Evolutionary conservation across 1,284 basidiomycete species (phyloP), one percentile per base, ranked within the genome.

Genomic region (Spongiforma sp.): DNA sequence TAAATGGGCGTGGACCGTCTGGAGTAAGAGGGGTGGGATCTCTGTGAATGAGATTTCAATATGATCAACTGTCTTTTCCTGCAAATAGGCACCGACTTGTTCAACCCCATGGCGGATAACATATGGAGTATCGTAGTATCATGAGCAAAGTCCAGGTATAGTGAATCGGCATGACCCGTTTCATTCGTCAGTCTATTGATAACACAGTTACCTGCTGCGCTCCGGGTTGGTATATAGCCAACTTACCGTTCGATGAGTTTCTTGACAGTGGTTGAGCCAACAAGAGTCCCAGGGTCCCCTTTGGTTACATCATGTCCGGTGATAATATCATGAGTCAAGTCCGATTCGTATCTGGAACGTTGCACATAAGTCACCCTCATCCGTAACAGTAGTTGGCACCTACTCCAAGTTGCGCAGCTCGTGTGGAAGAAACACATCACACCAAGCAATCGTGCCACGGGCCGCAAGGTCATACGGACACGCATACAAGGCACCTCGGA

Each of bases 141-240:
- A 65, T 85, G 84, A 21, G 56, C 57, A 67, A 85, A 85, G 65
- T 85, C 83, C 37, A 85, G 75, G 70, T 80, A 78, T 19, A 82
- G 69, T 34, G 73, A 59, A 52, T 76, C 65, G n/a, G 78, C 77
- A 60, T 71, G 63, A 28, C 66, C 72, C 1, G 77, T 78, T 14
- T 70, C 57, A 66, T 81, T 79, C 34, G 78, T 76, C 59, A 83
- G 77, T 14, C 81, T 82, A n/a, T 50, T 34, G 8, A n/a, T n/a
- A 5, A 19, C 8, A 17, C 21, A 1, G 41, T 33, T 32, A 54
- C 39, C 24, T 26, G 14, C 5, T 12, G 10, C 36, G 11, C 39
- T 59, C 21, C 12, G 7, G 36, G 21, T 11, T 39, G 11, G 10
- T 19, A 28, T 28, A 34, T n/a, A 14, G 10, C 10, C 5, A 11